These are phyloP conservation scores for Hypoxylon sp. DNA, from an alignment of 2,329 filamentous ascomycete species.

Conservation along the genomic window DNA sequence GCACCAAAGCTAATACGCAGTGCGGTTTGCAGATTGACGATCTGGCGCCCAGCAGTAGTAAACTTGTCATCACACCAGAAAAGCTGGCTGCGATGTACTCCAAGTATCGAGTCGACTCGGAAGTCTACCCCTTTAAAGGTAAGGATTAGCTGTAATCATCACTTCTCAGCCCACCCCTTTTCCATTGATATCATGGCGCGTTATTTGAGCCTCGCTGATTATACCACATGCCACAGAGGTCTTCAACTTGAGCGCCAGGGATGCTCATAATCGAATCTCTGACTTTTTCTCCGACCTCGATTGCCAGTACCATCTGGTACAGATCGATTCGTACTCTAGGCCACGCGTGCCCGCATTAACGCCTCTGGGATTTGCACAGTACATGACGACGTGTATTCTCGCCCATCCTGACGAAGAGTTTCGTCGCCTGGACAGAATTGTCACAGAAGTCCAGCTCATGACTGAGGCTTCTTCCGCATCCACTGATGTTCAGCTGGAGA, in stretches of 20 bases:
- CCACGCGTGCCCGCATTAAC: conserved; percentile 72
- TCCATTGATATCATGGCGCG: background rate
- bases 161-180: background rate
- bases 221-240: conserved; percentile 52
- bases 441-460: conserved; percentile 74
- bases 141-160: conserved; percentile 44
- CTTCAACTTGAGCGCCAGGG: conserved; percentile 55
- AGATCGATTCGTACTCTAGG: conserved; percentile 57
- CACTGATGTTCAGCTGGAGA: conserved; percentile 70
- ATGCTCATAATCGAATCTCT: conserved; percentile 61
- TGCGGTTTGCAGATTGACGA: conserved; percentile 67
- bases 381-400: conserved; percentile 76
- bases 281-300: conserved; percentile 64
- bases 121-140: conserved; percentile 75
- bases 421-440: conserved; percentile 71
- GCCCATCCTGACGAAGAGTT: conserved; percentile 81
- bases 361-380: conserved; percentile 72
- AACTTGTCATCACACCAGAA: conserved; percentile 75
- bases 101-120: conserved; percentile 68
- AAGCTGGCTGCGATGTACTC: conserved; percentile 81
- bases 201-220: background rate
- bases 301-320: conserved; percentile 73
- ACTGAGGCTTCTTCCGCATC: conserved; percentile 49
- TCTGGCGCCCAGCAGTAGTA: conserved; percentile 70
- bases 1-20: background rate